A percentile compares a stretch with the other conserved stretches of the same genome.
phyloP scores from a whole-genome alignment of 192 early-diverging fungal genomes.

The Entomortierella parvispora region DNA sequence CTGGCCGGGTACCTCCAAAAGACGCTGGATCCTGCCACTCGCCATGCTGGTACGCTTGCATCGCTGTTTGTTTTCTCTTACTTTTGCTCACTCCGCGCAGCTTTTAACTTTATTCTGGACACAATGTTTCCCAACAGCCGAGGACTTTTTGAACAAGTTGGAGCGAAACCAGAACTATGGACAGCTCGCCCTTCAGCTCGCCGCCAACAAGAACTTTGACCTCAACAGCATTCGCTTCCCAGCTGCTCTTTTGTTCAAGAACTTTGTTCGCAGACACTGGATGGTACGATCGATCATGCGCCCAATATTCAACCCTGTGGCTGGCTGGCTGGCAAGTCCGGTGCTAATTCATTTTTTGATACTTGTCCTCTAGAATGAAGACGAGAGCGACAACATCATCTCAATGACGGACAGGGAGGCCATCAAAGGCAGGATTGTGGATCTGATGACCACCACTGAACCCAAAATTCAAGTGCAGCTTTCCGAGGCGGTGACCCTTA shows the following conservation, averaged over 20 bases:
- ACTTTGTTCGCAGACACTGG: slow-evolving; percentile 94
- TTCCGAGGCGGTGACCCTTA: slow-evolving; percentile 92
- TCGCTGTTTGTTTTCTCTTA: slow-evolving; percentile 14
- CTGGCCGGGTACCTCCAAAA: slow-evolving; percentile 65
- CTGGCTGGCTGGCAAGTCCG: not conserved
- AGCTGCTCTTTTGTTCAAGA: slow-evolving; percentile 94
- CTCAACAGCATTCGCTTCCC: slow-evolving; percentile 77
- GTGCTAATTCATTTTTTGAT: not conserved
- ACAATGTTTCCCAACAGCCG: slow-evolving; percentile 6
- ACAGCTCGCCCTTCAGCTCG: slow-evolving; percentile 75
- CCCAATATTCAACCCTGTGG: not conserved
- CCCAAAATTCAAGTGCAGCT: slow-evolving; percentile 86
- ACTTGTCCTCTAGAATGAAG: slow-evolving; percentile 50
- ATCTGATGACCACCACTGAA: slow-evolving; percentile 86
- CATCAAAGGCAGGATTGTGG: slow-evolving; percentile 88
- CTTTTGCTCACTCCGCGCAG: no score
- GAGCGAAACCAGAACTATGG: slow-evolving; percentile 44
- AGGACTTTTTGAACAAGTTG: slow-evolving; percentile 24
- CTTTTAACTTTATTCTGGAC: slow-evolving; percentile 14
- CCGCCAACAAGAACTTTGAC: slow-evolving; percentile 68
- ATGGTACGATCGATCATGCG: slow-evolving; percentile 17
- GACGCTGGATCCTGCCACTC: slow-evolving; percentile 69
- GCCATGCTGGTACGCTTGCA: slow-evolving; percentile 59
- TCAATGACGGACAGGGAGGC: slow-evolving; percentile 68
- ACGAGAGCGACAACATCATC: slow-evolving; percentile 61